These are phyloP conservation scores for Tuber aestivum DNA, from an alignment of 495 filamentous ascomycete species.

Conservation along the genomic window DNA sequence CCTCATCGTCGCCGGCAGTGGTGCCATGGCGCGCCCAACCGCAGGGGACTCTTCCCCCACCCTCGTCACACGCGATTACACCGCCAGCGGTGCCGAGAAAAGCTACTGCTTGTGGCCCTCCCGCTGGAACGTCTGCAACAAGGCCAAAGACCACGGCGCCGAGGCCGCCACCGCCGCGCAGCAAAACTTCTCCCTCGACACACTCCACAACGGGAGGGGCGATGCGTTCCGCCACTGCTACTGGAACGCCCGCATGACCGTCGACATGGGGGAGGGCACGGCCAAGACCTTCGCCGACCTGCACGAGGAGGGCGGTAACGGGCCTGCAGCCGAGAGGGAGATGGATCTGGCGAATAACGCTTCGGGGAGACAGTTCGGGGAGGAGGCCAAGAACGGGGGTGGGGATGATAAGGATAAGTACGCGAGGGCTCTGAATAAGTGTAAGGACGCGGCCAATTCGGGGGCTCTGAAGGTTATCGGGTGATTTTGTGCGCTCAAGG, in stretches of 20 bases:
- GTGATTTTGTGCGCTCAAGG: too few relatives aligned
- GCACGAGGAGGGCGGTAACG: constrained; percentile 6
- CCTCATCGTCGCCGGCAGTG: neutral
- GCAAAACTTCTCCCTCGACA: constrained; percentile 3
- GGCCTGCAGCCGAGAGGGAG: neutral
- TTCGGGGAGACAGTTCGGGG: constrained; percentile 10
- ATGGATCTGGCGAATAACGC: constrained; percentile 21
- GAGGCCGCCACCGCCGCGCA: neutral
- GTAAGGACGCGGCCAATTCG: too few relatives aligned
- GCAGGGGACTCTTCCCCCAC: neutral
- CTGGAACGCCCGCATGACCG: constrained; percentile 21
- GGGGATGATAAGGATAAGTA: too few relatives aligned
- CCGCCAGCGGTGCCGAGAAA: constrained; percentile 5
- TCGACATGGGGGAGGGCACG: constrained; percentile 9
- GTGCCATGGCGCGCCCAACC: neutral
- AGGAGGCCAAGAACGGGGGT: neutral
- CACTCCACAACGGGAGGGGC: constrained; percentile 20
- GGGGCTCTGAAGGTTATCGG: too few relatives aligned
- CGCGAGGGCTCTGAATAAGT: too few relatives aligned
- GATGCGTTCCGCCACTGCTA: constrained; percentile 24
- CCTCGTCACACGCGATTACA: neutral
- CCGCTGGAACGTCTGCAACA: neutral
- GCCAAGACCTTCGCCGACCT: constrained; percentile 12
- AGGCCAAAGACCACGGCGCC: constrained; percentile 5
- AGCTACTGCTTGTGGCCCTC: constrained; percentile 11